Conservation (phyloP, 148 eudicot genomes). For the Fagopyrum esculentum region DNA sequence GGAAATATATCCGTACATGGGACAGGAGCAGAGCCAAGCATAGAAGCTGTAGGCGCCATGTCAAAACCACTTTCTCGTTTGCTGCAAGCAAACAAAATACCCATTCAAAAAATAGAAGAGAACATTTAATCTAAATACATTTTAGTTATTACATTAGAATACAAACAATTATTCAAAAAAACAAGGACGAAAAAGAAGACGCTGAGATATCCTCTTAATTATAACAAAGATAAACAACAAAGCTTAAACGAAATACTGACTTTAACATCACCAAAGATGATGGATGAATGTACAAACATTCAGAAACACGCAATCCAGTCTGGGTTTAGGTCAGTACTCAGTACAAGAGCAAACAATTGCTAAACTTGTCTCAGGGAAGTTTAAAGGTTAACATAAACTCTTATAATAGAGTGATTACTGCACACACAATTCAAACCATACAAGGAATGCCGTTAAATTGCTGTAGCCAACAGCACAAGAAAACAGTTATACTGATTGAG, state of each 20-base stretch:
- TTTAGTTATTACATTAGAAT: too few species aligned
- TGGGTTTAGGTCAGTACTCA: neutral
- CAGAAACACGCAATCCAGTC: neutral
- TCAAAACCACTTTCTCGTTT: constrained; percentile 47
- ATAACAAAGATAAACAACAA: neutral
- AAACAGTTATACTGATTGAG: neutral
- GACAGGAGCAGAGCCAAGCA: constrained; percentile 18
- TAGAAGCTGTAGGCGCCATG: constrained; percentile 37
- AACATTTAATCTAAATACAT: neutral
- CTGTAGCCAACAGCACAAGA: neutral
- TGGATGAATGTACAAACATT: neutral
- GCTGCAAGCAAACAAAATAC: constrained; percentile 19
- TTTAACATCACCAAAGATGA: neutral
- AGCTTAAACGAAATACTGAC: too few species aligned
- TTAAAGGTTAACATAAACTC: neutral
- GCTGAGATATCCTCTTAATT: neutral
- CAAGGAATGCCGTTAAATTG: neutral
- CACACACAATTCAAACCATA: neutral
- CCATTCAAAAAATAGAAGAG: neutral
- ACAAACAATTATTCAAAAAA: too few species aligned
- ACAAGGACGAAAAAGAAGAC: neutral
- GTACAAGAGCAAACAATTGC: neutral
- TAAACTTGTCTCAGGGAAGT: neutral
- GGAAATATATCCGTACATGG: constrained; percentile 11
- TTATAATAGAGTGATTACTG: neutral